phyloP scores from a whole-genome alignment of 2,329 filamentous ascomycete species.

The Blastomyces parvus region DNA sequence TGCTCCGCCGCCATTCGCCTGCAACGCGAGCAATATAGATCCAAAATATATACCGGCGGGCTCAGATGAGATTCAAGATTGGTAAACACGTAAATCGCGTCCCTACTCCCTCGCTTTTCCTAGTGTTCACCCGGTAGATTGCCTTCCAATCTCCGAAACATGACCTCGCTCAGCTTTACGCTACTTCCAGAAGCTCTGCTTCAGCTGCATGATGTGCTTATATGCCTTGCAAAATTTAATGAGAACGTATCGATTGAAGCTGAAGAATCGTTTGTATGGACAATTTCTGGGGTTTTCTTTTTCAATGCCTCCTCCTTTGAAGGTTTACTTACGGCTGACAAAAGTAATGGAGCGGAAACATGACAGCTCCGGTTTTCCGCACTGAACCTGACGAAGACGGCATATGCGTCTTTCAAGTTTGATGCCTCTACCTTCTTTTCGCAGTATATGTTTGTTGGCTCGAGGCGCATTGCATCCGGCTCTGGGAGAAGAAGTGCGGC shows the following conservation, averaged over 20 bases:
- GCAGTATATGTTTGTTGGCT: conserved; percentile 45
- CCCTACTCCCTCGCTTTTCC: neutral
- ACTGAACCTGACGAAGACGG: conserved; percentile 54
- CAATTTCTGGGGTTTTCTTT: neutral
- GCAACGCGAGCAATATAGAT: neutral
- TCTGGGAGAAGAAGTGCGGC: conserved; percentile 22
- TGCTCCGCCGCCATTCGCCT: neutral
- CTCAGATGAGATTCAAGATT: neutral
- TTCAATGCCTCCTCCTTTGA: neutral
- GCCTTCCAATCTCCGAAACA: neutral
- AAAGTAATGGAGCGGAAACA: neutral
- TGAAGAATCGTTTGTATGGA: conserved; percentile 44
- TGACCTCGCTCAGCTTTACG: conserved; percentile 40
- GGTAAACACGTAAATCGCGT: neutral
- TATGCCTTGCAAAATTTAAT: conserved; percentile 54
- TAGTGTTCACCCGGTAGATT: neutral
- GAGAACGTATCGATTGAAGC: conserved; percentile 55
- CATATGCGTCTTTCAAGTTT: conserved; percentile 52
- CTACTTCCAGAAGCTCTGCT: conserved; percentile 48
- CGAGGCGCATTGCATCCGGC: conserved; percentile 18
- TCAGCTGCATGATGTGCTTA: conserved; percentile 49
- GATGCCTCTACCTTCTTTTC: conserved; percentile 48
- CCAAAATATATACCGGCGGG: neutral
- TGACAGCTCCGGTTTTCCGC: conserved; percentile 50
- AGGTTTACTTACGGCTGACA: conserved; percentile 12